Base-by-base conservation (phyloP, 2,329 filamentous ascomycete species). In the Madurella mycetomatis region DNA sequence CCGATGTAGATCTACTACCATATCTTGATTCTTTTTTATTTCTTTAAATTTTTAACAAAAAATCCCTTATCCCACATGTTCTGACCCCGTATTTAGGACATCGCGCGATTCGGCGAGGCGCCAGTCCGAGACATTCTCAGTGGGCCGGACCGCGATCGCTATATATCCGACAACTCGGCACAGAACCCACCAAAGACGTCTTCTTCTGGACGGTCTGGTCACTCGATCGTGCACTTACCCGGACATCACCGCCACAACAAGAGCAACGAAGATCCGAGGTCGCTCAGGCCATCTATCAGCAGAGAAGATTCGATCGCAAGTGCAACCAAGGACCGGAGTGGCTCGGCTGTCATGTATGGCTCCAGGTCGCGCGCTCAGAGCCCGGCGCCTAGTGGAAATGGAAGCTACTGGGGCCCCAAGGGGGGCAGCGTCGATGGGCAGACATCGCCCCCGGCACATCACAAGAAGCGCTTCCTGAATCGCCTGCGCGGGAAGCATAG, bases 371-470 rank as follows among this genome's bases (percentile, higher is more conserved):
- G 91, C 60, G 85, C 89, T 12, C 82, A 88, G 57, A 95, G 92
- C 70, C 90, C 92, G 25, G 89, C 90, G 0, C 88, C 91, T 8
- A 94, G 89, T 69, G 76, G 81, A 41, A 81, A 81, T 62, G 90
- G 86, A 65, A 79, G 73, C 30, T 72, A 70, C 49, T 65, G 66
- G 74, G 70, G 81, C 71, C 67, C 77, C 68, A 77, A 75, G 64
- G 66, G 78, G 71, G 65, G 73, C 62, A 68, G 77, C 64, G 60
- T 69, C 18, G 79, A 83, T 56, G 79, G 78, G 19, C 81, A 84
- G 64, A 77, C 77, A 16, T 87, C 84, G 2, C 84, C 86, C 1
- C 72, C 72, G 7, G 75, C 76, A 49, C 77, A 80, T 42, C 72
- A 73, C 45, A 82, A 79, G 66, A 73, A 77, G 54, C 74, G 78